phyloP scores from a whole-genome alignment of 1,139 yeast genomes.

The Geotrichum restrictum region DNA sequence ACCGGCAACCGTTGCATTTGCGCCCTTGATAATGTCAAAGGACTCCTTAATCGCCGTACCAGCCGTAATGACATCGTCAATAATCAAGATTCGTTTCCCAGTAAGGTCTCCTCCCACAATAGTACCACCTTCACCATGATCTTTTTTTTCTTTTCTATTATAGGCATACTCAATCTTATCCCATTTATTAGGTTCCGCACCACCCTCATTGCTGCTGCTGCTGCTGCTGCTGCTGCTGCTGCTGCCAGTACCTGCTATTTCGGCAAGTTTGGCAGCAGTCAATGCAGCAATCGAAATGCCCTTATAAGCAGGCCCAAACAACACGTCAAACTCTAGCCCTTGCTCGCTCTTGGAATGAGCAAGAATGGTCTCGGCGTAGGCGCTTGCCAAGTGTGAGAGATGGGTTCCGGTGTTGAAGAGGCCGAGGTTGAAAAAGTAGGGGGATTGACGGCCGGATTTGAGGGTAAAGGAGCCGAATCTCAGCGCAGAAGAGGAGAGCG shows the following conservation, averaged over 20 bases:
- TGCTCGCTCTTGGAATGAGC: conserved; percentile 41
- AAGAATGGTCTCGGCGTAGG: conserved; percentile 85
- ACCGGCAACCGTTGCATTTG: conserved; percentile 73
- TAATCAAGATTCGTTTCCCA: conserved; percentile 70
- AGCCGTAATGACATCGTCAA: conserved; percentile 97
- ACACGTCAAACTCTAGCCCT: conserved; percentile 78
- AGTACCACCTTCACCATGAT: conserved; percentile 96
- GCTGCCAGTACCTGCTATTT: conserved; percentile 69
- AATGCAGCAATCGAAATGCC: conserved; percentile 95
- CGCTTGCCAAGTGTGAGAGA: conserved; percentile 72
- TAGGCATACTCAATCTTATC: conserved; percentile 40
- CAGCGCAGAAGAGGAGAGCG: conserved; percentile 75
- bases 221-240: too few species aligned
- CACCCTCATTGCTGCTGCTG: too few species aligned
- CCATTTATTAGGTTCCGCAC: conserved; percentile 36
- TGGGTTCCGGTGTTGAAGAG: conserved; percentile 76
- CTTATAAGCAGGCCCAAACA: conserved; percentile 97
- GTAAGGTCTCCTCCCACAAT: conserved; percentile 80
- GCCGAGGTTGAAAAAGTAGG: conserved; percentile 94
- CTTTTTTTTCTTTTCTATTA: conserved; percentile 73
- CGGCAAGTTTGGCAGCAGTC: conserved; percentile 87
- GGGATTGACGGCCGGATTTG: conserved; percentile 91
- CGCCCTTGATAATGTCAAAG: conserved; percentile 66
- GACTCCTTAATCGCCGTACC: conserved; percentile 98
- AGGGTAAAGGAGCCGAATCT: conserved; percentile 84